These are phyloP conservation scores for Fusarium agapanthi DNA, from an alignment of 2,329 filamentous ascomycete genomes.

Conservation along the genomic window DNA sequence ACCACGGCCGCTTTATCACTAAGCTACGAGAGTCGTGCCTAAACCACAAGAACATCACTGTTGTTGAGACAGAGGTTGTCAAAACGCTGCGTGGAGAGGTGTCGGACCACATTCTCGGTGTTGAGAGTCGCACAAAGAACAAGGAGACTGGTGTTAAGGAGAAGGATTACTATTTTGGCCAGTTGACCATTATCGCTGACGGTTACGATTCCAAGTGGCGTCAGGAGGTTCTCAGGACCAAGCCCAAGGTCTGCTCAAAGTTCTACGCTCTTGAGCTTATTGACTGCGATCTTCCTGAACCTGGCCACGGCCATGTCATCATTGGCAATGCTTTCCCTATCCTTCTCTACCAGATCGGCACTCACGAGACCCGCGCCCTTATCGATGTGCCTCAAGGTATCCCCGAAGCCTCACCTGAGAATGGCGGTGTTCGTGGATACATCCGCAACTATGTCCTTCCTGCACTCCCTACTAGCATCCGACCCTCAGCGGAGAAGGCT, in stretches of 20 bases:
- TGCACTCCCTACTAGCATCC: constrained; percentile 75
- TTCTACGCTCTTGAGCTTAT: constrained; percentile 95
- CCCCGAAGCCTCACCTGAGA: constrained; percentile 74
- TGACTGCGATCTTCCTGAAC: constrained; percentile 80
- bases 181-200: constrained; percentile 88
- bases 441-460: constrained; percentile 83
- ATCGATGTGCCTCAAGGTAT: constrained; percentile 86
- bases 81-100: constrained; percentile 76
- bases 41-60: constrained; percentile 81
- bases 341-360: constrained; percentile 95
- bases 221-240: constrained; percentile 75
- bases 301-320: constrained; percentile 85
- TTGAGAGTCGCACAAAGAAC: constrained; percentile 75
- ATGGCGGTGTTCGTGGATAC: constrained; percentile 87
- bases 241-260: constrained; percentile 91
- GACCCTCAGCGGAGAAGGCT: constrained; percentile 77
- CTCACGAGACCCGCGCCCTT: constrained; percentile 89
- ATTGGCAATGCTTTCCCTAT: constrained; percentile 80
- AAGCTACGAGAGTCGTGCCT: constrained; percentile 80
- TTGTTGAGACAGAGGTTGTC: constrained; percentile 89
- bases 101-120: constrained; percentile 80
- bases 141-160: constrained; percentile 63
- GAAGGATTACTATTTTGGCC: constrained; percentile 83
- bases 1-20: constrained; percentile 93
- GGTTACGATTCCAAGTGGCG: constrained; percentile 94